A percentile compares a stretch with the other conserved stretches of the same genome.
Conservation (phyloP, 2,329 filamentous ascomycete genomes). For the Cladophialophora exuberans region DNA sequence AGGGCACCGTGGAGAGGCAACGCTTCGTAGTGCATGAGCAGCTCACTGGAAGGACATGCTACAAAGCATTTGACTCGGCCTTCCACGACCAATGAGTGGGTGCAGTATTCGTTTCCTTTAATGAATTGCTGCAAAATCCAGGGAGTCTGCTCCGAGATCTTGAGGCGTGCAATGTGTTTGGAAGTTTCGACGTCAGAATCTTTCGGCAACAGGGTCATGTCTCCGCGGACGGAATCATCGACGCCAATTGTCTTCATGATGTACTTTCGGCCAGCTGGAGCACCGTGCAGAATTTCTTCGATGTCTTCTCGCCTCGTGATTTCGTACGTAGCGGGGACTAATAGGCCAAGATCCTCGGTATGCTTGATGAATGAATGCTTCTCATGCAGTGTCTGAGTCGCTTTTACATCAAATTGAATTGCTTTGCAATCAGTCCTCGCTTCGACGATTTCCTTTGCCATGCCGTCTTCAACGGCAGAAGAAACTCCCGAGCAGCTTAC, state of each 20-base stretch:
- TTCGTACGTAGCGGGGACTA: slow-evolving; percentile 55
- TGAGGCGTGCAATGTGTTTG: slow-evolving; percentile 57
- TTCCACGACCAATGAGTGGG: slow-evolving; percentile 68
- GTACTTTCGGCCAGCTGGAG: slow-evolving; percentile 52
- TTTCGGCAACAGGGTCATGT: slow-evolving; percentile 69
- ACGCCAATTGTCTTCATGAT: slow-evolving; percentile 69
- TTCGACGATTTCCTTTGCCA: slow-evolving; percentile 65
- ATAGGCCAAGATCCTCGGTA: slow-evolving; percentile 57
- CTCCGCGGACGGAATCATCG: slow-evolving; percentile 61
- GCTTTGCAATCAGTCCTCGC: slow-evolving; percentile 61
- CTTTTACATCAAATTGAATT: slow-evolving; percentile 64
- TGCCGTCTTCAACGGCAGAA: slow-evolving; percentile 67
- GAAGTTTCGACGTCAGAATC: slow-evolving; percentile 57
- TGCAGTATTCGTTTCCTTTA: slow-evolving; percentile 68
- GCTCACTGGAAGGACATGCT: slow-evolving; percentile 65
- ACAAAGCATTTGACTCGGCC: slow-evolving; percentile 69
- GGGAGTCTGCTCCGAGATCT: slow-evolving; percentile 57
- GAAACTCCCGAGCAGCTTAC: slow-evolving; percentile 72
- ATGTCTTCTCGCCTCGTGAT: slow-evolving; percentile 60
- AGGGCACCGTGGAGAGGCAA: slow-evolving; percentile 60
- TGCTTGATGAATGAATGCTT: slow-evolving; percentile 68
- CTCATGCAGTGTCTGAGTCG: slow-evolving; percentile 63
- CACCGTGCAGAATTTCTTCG: slow-evolving; percentile 54
- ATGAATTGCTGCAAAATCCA: slow-evolving; percentile 74
- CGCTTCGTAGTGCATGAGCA: slow-evolving; percentile 68